phyloP scores from a whole-genome alignment of 768 basidiomycete genomes.

The Sistotremastrum suecicum region DNA sequence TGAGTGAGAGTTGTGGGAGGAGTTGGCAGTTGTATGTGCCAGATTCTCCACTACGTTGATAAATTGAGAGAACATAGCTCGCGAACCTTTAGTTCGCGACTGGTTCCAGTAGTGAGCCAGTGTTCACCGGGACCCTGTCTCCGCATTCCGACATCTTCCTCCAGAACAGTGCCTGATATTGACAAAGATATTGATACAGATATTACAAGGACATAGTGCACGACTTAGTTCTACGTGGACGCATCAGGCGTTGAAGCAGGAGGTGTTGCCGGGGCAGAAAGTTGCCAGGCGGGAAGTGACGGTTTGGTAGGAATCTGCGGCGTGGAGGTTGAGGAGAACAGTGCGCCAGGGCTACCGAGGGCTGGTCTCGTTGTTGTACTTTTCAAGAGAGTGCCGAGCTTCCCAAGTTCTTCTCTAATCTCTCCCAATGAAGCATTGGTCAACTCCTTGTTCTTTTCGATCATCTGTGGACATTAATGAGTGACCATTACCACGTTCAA shows the following conservation, averaged over 20 bases:
- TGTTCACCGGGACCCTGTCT: no score
- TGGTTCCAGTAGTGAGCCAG: neutral
- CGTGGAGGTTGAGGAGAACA: slow-evolving; percentile 30
- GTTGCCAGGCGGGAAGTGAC: slow-evolving; percentile 85
- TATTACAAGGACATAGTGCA: no score
- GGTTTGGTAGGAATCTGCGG: slow-evolving; percentile 43
- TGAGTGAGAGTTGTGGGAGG: slow-evolving; percentile 17
- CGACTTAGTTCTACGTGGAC: neutral
- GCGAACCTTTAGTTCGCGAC: neutral
- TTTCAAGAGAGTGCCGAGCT: slow-evolving; percentile 77
- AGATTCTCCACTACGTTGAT: slow-evolving; percentile 60
- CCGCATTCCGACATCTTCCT: no score
- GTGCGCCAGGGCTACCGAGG: slow-evolving; percentile 38
- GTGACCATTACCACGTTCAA: slow-evolving; percentile 3
- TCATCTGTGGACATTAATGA: slow-evolving; percentile 49
- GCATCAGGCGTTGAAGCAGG: slow-evolving; percentile 8
- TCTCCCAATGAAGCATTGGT: slow-evolving; percentile 76
- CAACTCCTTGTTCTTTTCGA: slow-evolving; percentile 80
- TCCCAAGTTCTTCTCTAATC: slow-evolving; percentile 88
- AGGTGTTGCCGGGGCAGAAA: slow-evolving; percentile 30
- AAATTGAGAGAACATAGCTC: slow-evolving; percentile 59
- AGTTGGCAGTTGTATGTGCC: slow-evolving; percentile 32
- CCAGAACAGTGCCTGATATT: no score
- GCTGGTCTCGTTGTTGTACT: slow-evolving; percentile 17
- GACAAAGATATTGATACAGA: no score